Evolutionary conservation across 257 asterid species (phyloP), one percentile per base, ranked within the genome.

Genomic region (Nicotiana tomentosiformis): DNA sequence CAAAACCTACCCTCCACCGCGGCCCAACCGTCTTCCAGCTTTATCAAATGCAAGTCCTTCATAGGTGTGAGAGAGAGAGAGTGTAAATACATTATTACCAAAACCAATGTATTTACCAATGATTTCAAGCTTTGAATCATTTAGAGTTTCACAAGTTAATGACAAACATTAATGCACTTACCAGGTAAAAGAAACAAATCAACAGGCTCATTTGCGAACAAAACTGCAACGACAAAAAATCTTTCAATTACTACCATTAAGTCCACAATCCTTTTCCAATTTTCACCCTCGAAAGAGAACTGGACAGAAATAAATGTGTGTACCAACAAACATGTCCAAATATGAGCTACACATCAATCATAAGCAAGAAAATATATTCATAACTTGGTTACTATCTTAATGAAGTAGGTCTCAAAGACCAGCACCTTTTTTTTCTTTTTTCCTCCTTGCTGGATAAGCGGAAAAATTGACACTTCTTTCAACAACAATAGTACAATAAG

Each of bases 21-120:
- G 98, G 80, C 99, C 98, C 86, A 96, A 85, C 29, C 99, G 98
- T 87, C 97, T 88, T 69, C 99, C 98, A 77, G 93, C 84, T 90
- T 89, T 94, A 84, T 96, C 99, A 81, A 96, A 94, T 86, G 97
- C 99, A 70, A 96, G 97, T 83, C 99, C 99, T 96, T 87, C 69
- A 58, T 32, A 1, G 18, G 33, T 26, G 30, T 55, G 66, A 60
- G 4, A 56, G 11, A 79, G 33, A 49, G 66, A 72, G 56, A 32
- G 9, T 76, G 11, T n/a, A 74, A 76, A 30, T 10, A 26, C 10
- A 26, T 56, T 23, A 26, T 43, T 33, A 16, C 11, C 20, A 37
- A 61, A 33, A 56, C 53, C 66, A 55, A 82, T 66, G 12, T 30
- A n/a, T 33, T 77, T 56, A 66, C 78, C 26, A 74, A 68, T 60